These are phyloP conservation scores for Candida albicans DNA, from an alignment of 1,139 yeast genomes.

Conservation along the genomic window DNA sequence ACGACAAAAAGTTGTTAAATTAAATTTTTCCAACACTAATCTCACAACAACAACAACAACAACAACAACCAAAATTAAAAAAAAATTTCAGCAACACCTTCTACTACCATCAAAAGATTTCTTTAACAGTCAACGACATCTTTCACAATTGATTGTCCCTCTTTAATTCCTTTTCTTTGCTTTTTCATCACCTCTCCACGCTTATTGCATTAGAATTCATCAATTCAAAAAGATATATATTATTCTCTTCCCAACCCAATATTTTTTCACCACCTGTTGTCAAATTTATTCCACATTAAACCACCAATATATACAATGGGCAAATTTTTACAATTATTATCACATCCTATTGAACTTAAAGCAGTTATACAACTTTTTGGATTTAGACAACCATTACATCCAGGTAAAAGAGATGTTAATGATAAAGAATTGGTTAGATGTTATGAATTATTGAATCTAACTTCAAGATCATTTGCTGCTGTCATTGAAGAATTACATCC, in stretches of 20 bases:
- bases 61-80: too few relatives aligned
- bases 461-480: conserved; percentile 91
- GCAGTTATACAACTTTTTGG: conserved; percentile 63
- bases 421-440: conserved; percentile 50
- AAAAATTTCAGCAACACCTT: too few relatives aligned
- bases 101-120: too few relatives aligned
- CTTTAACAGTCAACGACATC: not conserved
- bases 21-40: too few relatives aligned
- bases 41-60: too few relatives aligned
- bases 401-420: conserved; percentile 20
- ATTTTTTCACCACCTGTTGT: too few relatives aligned
- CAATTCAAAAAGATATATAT: too few relatives aligned
- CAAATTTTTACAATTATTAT: conserved; percentile 58
- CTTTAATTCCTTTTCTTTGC: too few relatives aligned
- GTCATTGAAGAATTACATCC: conserved; percentile 92
- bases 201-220: too few relatives aligned
- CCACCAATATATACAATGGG: conserved; percentile 47
- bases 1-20: too few relatives aligned
- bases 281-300: not conserved
- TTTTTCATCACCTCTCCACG: too few relatives aligned
- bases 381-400: conserved; percentile 55
- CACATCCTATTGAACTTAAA: conserved; percentile 72
- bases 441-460: conserved; percentile 61
- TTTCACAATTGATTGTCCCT: too few relatives aligned
- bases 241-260: not conserved